These are phyloP conservation scores for Chrysoporthe austroafricana DNA, from an alignment of 2,329 filamentous ascomycete genomes.

Conservation along the genomic window DNA sequence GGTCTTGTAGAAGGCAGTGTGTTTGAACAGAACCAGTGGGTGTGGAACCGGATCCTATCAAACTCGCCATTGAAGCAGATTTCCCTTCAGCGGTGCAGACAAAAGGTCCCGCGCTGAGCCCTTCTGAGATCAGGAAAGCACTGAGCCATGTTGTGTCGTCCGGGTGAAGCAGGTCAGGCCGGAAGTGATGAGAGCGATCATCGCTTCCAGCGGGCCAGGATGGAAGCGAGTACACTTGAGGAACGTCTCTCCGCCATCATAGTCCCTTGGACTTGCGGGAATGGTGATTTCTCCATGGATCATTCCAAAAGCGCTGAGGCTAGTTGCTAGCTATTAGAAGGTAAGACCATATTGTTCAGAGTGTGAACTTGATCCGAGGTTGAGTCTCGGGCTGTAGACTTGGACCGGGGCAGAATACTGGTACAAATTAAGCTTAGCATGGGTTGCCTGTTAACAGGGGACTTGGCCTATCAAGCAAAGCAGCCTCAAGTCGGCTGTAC, in stretches of 20 bases:
- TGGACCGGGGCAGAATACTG: background rate
- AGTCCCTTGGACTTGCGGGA: background rate
- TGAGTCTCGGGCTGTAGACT: constrained; percentile 3
- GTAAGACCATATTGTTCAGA: background rate
- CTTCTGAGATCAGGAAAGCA: background rate
- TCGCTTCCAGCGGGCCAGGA: background rate
- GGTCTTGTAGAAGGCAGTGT: background rate
- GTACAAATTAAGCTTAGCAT: background rate
- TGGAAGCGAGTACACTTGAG: background rate
- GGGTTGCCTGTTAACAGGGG: background rate
- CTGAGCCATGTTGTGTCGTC: background rate
- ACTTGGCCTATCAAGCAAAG: background rate
- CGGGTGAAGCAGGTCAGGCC: background rate
- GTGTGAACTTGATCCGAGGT: constrained; percentile 8
- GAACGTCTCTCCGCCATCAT: background rate
- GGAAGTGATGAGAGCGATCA: background rate
- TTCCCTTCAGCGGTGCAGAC: background rate
- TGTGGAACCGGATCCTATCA: background rate
- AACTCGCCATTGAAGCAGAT: background rate
- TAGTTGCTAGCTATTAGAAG: no score
- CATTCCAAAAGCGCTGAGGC: background rate
- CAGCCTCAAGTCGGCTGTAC: no score
- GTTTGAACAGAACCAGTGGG: background rate
- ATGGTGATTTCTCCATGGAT: background rate
- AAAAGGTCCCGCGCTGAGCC: background rate